Evolutionary conservation across 2,329 filamentous ascomycete species (phyloP).

Genomic region (Gnomoniopsis smithogilvyi): DNA sequence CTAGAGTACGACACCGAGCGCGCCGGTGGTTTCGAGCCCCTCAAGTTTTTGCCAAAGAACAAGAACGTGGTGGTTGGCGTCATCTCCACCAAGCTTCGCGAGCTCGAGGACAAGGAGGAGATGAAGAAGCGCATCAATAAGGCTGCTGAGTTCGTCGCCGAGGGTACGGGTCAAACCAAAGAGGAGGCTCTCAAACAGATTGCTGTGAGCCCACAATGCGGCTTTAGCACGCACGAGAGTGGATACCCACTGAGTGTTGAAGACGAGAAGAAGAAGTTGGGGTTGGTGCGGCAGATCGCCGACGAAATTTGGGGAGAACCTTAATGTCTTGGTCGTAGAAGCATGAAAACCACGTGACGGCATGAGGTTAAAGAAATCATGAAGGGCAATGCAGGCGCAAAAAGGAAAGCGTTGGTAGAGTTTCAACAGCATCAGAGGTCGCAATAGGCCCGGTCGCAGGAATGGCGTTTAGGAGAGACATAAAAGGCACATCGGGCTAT

Average conservation of each 20-base stretch:
- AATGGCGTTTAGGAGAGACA: not conserved
- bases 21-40: conserved; percentile 63
- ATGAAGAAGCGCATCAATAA: conserved; percentile 57
- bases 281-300: conserved; percentile 67
- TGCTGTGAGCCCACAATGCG: conserved; percentile 68
- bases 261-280: conserved; percentile 71
- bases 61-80: conserved; percentile 64
- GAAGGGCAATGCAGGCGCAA: not conserved
- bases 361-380: not conserved
- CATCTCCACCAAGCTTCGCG: conserved; percentile 60
- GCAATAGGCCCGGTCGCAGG: conserved; percentile 2
- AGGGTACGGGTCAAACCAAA: conserved; percentile 60
- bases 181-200: conserved; percentile 69
- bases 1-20: conserved; percentile 67
- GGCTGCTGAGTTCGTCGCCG: conserved; percentile 66
- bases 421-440: conserved; percentile 18
- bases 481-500: conserved; percentile 9
- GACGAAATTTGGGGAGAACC: conserved; percentile 65
- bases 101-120: conserved; percentile 61
- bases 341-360: not conserved
- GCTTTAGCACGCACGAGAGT: conserved; percentile 70
- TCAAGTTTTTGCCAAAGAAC: conserved; percentile 55
- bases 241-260: conserved; percentile 67
- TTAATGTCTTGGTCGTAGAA: conserved; percentile 36
- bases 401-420: not conserved